Base-by-base conservation (phyloP, 208 protist genomes). In the Trypanosoma congolense region DNA sequence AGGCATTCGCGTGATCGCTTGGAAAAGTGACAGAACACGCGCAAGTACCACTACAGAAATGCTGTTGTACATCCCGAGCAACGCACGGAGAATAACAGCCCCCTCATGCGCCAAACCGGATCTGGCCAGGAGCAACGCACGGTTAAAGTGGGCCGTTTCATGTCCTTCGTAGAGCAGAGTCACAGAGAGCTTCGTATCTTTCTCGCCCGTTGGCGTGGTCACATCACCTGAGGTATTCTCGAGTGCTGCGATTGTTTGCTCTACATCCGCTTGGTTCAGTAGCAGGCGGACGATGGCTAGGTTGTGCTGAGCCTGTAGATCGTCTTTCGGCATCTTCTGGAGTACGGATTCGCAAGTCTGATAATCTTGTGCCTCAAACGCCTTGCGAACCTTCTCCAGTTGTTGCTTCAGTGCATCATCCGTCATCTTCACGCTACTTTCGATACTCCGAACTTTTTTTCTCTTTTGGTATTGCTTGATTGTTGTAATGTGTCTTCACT, bases 301-400 rank as follows among this genome's bases (percentile, higher is more conserved):
- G 52, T 95, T 95, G 71, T 87, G 78, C 47, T 87, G 71, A 33
- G 83, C 69, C 65, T 92, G 84, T 28, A 80, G 59, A 64, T 95
- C 83, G 12, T 92, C 78, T 40, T 77, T 70, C 9, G 80, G 71
- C 66, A 90, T 64, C 5, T 47, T 56, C 51, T 78, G 58, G 16
- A 95, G 72, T 26, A 86, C 50, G 21, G 56, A 62, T 64, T 88
- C 82, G 41, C 76, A 80, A 14, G 79, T 77, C 31, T 54, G 66
- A 68, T 78, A 91, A 46, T 88, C 78, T 25, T 76, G 76, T 2
- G 55, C 75, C 18, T 79, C 75, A 63, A 95, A 95, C 2, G 77
- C 77, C 14, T 73, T 58, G 42, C 74, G 72, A 24, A 82, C 88
- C 29, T 82, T 77, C 10, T 65, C 64, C 44, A 93, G 67, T 44